These are phyloP conservation scores for Mortierella sp. DNA, from an alignment of 371 early-diverging fungal genomes.

Conservation along the genomic window DNA sequence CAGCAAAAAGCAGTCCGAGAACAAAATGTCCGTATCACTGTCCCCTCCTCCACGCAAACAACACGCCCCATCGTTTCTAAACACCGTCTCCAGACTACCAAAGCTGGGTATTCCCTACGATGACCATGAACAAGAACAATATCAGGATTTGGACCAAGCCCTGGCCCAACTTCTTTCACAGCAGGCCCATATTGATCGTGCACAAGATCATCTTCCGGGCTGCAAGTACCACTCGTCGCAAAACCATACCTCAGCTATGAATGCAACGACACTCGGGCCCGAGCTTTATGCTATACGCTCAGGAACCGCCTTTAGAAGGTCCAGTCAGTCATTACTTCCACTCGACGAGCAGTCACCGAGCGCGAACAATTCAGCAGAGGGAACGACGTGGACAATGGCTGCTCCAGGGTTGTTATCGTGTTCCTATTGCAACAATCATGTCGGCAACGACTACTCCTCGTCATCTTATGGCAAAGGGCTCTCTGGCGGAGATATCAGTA, in stretches of 20 bases:
- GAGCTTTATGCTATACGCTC: no score
- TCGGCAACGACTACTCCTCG: no score
- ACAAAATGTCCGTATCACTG: conserved; percentile 10
- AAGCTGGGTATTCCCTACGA: conserved; percentile 5
- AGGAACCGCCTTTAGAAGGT: conserved; percentile 1
- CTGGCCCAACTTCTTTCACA: conserved; percentile 22
- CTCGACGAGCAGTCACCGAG: neutral
- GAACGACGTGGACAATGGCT: no score
- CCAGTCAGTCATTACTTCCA: neutral
- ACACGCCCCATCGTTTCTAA: conserved; percentile 9
- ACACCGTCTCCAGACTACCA: conserved; percentile 13
- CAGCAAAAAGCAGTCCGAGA: neutral
- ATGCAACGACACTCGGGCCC: no score
- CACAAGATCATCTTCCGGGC: conserved; percentile 5
- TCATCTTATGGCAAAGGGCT: no score
- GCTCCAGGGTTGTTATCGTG: no score
- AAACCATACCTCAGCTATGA: neutral
- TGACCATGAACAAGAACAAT: conserved; percentile 3
- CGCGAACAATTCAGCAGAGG: no score
- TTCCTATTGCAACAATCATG: no score
- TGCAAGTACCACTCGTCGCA: conserved; percentile 12
- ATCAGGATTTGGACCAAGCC: conserved; percentile 27
- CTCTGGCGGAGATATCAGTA: no score
- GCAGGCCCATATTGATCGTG: conserved; percentile 5
- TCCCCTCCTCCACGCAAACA: conserved; percentile 38